Percentiles rank a stretch among this genome's conserved stretches.
Conservation (phyloP, 106 monocot species). For the Agapanthus africanus region DNA sequence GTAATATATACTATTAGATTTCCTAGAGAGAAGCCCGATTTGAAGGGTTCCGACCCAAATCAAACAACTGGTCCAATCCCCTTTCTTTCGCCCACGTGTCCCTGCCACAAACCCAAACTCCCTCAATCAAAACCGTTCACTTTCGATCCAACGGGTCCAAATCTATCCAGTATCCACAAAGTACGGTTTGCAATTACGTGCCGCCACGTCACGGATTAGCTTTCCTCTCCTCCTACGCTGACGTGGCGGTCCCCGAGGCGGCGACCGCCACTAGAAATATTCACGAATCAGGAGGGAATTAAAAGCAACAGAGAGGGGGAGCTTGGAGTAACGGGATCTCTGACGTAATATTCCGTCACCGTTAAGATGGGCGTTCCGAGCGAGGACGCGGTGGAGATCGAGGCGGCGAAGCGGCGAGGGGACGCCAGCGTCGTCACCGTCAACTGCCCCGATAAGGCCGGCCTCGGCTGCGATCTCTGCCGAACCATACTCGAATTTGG, state of each 20-base stretch:
- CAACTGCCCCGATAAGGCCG: conserved; percentile 75
- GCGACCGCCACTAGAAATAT: background rate
- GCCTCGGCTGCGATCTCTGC: conserved; percentile 87
- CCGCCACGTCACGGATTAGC: too few species aligned
- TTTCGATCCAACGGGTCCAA: too few species aligned
- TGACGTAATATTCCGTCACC: background rate
- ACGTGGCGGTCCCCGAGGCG: background rate
- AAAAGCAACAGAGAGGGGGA: background rate
- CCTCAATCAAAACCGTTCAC: too few species aligned
- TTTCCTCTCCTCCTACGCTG: too few species aligned
- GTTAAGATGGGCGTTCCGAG: conserved; percentile 32
- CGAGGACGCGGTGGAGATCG: conserved; percentile 62
- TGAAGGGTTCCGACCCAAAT: too few species aligned
- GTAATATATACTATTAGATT: too few species aligned
- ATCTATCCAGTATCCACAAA: too few species aligned
- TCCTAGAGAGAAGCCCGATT: too few species aligned
- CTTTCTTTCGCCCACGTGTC: too few species aligned
- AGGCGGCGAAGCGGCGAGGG: conserved; percentile 41
- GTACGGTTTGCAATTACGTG: too few species aligned
- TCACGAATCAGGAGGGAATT: background rate
- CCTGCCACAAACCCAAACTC: too few species aligned
- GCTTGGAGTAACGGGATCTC: background rate
- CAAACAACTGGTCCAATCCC: too few species aligned
- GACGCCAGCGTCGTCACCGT: conserved; percentile 81
- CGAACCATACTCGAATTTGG: conserved; percentile 82